phyloP scores from a whole-genome alignment of 2,329 filamentous ascomycete genomes.

The Aspergillus vadensis region DNA sequence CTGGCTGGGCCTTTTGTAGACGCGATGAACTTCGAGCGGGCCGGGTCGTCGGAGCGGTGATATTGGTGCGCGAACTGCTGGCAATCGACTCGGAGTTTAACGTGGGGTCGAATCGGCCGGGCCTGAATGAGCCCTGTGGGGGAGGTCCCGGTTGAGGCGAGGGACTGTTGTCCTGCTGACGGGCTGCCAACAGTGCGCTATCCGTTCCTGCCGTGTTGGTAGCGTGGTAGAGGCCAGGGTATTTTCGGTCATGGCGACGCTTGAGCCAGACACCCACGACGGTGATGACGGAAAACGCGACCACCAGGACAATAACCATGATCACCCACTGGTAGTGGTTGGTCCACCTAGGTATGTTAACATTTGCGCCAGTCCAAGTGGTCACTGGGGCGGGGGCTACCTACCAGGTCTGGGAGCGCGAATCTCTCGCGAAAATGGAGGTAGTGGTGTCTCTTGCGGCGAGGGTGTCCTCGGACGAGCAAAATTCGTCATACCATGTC shows the following conservation, averaged over 20 bases:
- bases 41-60: constrained; percentile 20
- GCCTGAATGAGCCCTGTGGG: constrained; percentile 18
- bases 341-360: constrained; percentile 30
- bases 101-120: constrained; percentile 16
- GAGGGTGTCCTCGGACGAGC: constrained; percentile 52
- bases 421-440: constrained; percentile 3
- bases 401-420: constrained; percentile 4
- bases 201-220: constrained; percentile 24
- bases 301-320: constrained; percentile 73
- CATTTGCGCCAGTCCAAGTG: not conserved
- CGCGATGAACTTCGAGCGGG: constrained; percentile 22
- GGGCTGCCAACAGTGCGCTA: constrained; percentile 24
- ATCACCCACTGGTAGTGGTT: constrained; percentile 79
- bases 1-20: constrained; percentile 25
- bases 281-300: constrained; percentile 69
- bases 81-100: constrained; percentile 26
- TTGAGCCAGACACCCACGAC: constrained; percentile 70
- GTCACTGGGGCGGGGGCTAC: not conserved
- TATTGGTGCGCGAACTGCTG: constrained; percentile 33
- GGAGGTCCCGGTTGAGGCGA: constrained; percentile 11
- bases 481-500: constrained; percentile 71
- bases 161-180: constrained; percentile 21
- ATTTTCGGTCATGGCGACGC: constrained; percentile 69
- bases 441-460: constrained; percentile 31
- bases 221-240: constrained; percentile 37